phyloP scores from a whole-genome alignment of 1,284 basidiomycete species.

The Melampsora americana region DNA sequence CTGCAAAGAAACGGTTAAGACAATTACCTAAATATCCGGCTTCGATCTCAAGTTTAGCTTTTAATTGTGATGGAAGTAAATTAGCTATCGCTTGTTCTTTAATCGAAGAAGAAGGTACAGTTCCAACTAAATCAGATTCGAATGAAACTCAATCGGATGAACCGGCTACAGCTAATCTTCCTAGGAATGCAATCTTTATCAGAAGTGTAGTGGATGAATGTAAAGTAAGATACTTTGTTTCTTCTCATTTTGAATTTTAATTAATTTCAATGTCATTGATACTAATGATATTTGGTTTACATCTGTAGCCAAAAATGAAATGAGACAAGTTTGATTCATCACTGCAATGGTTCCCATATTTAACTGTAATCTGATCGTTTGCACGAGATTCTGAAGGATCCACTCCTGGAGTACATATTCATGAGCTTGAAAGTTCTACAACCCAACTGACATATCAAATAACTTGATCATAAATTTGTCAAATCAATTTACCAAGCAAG shows the following conservation, averaged over 20 bases:
- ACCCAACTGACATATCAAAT: no score
- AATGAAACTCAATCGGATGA: slow-evolving; percentile 6
- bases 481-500: no score
- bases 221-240: slow-evolving; percentile 39
- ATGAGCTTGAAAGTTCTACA: no score
- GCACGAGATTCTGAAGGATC: no score
- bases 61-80: slow-evolving; percentile 75
- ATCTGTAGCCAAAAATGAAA: no score
- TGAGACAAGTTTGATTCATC: no score
- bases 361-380: no score
- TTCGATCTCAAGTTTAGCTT: slow-evolving; percentile 69
- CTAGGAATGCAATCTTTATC: slow-evolving; percentile 37
- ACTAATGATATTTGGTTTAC: no score
- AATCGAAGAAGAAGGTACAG: slow-evolving; percentile 39
- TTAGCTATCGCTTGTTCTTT: slow-evolving; percentile 66
- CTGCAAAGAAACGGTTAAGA: slow-evolving; percentile 88
- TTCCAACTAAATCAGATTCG: neutral
- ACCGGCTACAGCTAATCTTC: slow-evolving; percentile 6
- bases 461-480: no score
- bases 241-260: neutral
- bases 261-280: neutral
- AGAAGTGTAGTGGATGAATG: slow-evolving; percentile 40
- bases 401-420: no score
- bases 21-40: slow-evolving; percentile 75
- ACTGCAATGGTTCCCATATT: no score